These are phyloP conservation scores for Penicillium ucsense DNA, from an alignment of 495 filamentous ascomycete genomes.

Conservation along the genomic window DNA sequence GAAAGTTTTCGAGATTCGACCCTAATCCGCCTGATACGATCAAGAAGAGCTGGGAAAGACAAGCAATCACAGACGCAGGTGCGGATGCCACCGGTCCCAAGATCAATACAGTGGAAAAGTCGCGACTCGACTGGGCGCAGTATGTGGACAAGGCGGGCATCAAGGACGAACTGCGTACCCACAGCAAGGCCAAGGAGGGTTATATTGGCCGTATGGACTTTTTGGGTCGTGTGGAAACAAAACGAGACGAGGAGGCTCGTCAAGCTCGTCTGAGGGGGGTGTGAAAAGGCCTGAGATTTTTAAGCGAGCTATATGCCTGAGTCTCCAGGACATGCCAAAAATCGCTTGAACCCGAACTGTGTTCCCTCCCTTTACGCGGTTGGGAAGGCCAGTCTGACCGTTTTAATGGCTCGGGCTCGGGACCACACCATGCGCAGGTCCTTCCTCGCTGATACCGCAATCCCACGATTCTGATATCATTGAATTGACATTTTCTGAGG, in stretches of 20 bases:
- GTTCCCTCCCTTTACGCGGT: too few species aligned
- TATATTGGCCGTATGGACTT: conserved; percentile 84
- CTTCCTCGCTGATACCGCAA: too few species aligned
- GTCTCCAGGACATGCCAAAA: too few species aligned
- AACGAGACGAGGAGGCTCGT: conserved; percentile 65
- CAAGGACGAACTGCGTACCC: conserved; percentile 76
- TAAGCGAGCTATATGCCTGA: too few species aligned
- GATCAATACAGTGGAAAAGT: conserved; percentile 94
- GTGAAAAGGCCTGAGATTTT: conserved; percentile 10
- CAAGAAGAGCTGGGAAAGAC: conserved; percentile 43
- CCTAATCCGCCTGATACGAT: conserved; percentile 46
- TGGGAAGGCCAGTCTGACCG: too few species aligned
- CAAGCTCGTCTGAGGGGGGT: conserved; percentile 49
- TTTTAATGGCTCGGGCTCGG: too few species aligned
- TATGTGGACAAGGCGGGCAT: conserved; percentile 90
- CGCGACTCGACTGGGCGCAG: conserved; percentile 84
- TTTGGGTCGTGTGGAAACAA: conserved; percentile 68
- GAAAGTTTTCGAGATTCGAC: conserved; percentile 73
- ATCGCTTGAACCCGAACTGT: too few species aligned
- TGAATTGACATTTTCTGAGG: too few species aligned
- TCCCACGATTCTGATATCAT: too few species aligned
- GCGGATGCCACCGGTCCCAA: conserved; percentile 57
- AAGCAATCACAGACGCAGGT: conserved; percentile 12
- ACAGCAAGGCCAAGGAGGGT: conserved; percentile 74
- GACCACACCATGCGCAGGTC: too few species aligned